phyloP scores from a whole-genome alignment of 1,284 basidiomycete genomes.

The Moesziomyces aphidis region DNA sequence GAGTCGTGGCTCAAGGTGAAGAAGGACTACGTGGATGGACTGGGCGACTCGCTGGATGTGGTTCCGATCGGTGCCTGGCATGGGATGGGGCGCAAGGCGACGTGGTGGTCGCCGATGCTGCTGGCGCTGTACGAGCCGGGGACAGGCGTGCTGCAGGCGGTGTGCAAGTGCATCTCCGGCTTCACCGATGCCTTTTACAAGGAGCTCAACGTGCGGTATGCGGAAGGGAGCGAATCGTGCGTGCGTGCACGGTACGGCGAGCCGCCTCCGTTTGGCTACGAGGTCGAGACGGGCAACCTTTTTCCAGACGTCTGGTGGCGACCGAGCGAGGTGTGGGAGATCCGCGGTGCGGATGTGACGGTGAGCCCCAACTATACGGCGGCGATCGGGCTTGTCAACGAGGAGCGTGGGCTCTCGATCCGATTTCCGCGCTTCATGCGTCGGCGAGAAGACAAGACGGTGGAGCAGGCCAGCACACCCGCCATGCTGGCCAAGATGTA shows the following conservation, averaged over 20 bases:
- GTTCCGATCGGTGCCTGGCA: constrained; percentile 77
- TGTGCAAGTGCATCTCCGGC: constrained; percentile 72
- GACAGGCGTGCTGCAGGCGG: constrained; percentile 75
- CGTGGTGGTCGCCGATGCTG: constrained; percentile 93
- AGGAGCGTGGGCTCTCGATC: constrained; percentile 73
- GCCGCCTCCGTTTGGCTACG: constrained; percentile 37
- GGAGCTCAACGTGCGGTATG: constrained; percentile 48
- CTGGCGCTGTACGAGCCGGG: constrained; percentile 81
- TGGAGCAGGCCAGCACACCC: constrained; percentile 55
- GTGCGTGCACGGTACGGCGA: constrained; percentile 25
- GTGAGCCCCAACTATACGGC: constrained; percentile 88
- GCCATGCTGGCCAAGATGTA: constrained; percentile 57
- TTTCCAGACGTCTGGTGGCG: constrained; percentile 79
- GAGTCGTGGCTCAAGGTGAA: constrained; percentile 72
- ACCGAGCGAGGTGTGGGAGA: constrained; percentile 78
- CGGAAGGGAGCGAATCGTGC: constrained; percentile 40
- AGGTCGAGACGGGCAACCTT: constrained; percentile 72
- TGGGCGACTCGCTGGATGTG: constrained; percentile 71
- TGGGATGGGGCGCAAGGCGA: constrained; percentile 89
- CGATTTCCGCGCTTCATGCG: constrained; percentile 69
- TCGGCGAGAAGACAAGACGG: constrained; percentile 54
- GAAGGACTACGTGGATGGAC: constrained; percentile 78
- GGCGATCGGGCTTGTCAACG: constrained; percentile 75
- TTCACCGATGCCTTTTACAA: constrained; percentile 89
- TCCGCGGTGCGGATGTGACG: constrained; percentile 84